Evolutionary conservation across 768 basidiomycete species (phyloP).

Genomic region (Scleroderma bovista): DNA sequence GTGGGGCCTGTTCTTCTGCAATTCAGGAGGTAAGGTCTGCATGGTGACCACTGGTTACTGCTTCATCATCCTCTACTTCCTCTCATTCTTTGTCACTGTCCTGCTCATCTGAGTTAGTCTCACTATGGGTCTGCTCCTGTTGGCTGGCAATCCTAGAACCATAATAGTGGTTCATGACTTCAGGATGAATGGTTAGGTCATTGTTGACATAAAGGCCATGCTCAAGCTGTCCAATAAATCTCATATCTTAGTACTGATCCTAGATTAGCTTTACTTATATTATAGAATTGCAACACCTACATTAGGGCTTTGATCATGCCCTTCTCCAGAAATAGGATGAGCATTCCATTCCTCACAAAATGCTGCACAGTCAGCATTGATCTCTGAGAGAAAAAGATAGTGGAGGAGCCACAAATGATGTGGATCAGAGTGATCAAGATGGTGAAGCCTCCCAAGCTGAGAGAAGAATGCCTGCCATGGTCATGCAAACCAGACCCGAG

Average conservation of each 20-base stretch:
- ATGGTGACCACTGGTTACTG: background rate
- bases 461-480: too few species aligned
- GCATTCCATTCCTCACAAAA: constrained; percentile 15
- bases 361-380: constrained; percentile 11
- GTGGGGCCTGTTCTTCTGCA: constrained; percentile 1
- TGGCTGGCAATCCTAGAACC: background rate
- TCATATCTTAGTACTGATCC: constrained; percentile 7
- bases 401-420: too few species aligned
- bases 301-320: constrained; percentile 9
- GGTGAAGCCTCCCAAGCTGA: too few species aligned
- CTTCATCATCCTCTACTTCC: background rate
- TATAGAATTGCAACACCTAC: constrained; percentile 1
- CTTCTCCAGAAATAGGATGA: constrained; percentile 11
- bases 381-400: constrained; percentile 10
- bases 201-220: constrained; percentile 5
- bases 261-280: background rate
- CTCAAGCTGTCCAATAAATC: constrained; percentile 1
- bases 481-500: too few species aligned
- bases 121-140: background rate
- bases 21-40: constrained; percentile 2
- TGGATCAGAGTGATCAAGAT: too few species aligned
- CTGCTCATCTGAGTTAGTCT: too few species aligned
- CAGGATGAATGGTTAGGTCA: constrained; percentile 7
- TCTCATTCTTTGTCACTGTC: background rate
- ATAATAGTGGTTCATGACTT: constrained; percentile 9